Evolutionary conservation across 768 basidiomycete genomes (phyloP), one percentile per base, ranked within the genome.

Genomic region (Auricularia cornea): DNA sequence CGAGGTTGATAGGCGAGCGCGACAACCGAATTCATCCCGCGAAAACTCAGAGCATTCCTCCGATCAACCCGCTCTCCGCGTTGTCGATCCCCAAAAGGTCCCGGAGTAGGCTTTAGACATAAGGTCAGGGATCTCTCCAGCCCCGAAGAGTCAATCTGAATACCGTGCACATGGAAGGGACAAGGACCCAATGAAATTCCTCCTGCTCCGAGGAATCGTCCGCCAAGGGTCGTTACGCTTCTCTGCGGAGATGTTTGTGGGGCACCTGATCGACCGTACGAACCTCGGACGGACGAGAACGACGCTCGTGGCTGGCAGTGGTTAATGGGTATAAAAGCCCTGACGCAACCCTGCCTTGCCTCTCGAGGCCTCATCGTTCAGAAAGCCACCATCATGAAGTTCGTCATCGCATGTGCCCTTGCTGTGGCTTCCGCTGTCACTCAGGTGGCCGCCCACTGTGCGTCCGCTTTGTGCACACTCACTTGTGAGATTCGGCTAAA

Each of bases 381-480:
- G 44, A 48, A 5, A 18, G 44, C 20, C 3, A n/a, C 44, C 20
- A 23, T 20, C 1, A 48, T 48, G 44, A 48, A 48, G 44, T 48
- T 18, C 44, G 44, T 23, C 16, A 10, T 48, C 20, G 20, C 23
- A 6, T 48, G 11, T 12, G 44, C 54, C 23, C 38, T 63, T 20
- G 52, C 48, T 48, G 30, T 63, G 33, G 61, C 52, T 14, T 28
- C 56, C 18, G 33, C 52, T n/a, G 51, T 33, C 20, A 38, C 64
- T 20, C 61, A 62, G 61, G 54, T 30, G 3, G 23, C 54, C 12
- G 64, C 64, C 29, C 69, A 72, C 57, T 72, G 68, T 72, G 30
- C 62, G 40, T 60, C 20, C 29, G 40, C 11, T 40, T 57, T 63
- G 18, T 60, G 33, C 59, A 28, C 26, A 18, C 11, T 23, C 5